These are phyloP conservation scores for Diaporthe longicolla DNA, from an alignment of 2,329 filamentous ascomycete genomes.

Conservation along the genomic window DNA sequence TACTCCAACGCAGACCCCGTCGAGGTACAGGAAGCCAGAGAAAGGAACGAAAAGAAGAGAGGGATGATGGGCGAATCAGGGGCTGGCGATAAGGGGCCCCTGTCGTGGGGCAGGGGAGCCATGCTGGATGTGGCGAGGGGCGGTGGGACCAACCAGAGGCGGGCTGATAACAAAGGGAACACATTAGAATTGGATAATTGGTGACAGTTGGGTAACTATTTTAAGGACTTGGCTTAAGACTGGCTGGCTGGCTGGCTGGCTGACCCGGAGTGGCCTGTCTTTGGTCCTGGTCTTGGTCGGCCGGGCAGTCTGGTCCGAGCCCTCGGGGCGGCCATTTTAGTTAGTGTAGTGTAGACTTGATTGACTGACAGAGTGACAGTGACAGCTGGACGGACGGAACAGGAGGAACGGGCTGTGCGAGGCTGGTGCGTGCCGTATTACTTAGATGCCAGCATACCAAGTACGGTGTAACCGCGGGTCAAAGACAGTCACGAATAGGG, in stretches of 20 bases:
- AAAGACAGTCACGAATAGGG: not conserved
- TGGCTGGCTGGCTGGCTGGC: no score
- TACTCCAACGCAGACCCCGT: not conserved
- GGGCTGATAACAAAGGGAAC: constrained; percentile 34
- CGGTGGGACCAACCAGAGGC: constrained; percentile 28
- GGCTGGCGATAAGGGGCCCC: constrained; percentile 9
- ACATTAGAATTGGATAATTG: constrained; percentile 25
- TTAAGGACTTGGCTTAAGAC: not conserved
- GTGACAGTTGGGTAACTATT: not conserved
- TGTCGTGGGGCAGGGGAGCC: not conserved
- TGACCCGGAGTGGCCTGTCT: not conserved
- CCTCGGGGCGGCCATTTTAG: constrained; percentile 22
- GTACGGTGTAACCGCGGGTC: not conserved
- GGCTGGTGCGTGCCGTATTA: not conserved
- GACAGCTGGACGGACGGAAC: not conserved
- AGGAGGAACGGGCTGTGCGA: not conserved
- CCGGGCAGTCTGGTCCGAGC: constrained; percentile 16
- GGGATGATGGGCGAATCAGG: not conserved
- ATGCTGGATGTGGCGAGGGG: constrained; percentile 18
- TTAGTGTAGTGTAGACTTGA: not conserved
- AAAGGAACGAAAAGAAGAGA: not conserved
- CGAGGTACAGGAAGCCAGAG: not conserved
- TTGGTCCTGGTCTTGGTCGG: no score
- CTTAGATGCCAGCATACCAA: no score
- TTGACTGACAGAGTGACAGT: not conserved